These are phyloP conservation scores for Cymbopogon flexuosus DNA, from an alignment of 202 grass and related monocot genomes.

Conservation along the genomic window DNA sequence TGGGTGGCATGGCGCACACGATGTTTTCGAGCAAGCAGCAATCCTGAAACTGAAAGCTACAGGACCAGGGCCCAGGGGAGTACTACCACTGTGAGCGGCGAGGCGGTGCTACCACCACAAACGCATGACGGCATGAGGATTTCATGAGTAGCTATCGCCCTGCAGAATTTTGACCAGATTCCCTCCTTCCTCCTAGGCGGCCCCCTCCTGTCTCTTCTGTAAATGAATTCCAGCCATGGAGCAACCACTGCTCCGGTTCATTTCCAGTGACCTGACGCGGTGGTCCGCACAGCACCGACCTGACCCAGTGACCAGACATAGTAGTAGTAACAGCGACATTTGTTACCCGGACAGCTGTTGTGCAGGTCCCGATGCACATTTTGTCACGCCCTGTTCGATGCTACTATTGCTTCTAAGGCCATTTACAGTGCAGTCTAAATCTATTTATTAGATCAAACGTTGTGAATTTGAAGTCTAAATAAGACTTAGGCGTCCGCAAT, in stretches of 20 bases:
- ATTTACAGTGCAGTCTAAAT: too few relatives aligned
- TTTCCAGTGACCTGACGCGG: slow-evolving; percentile 14
- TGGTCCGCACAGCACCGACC: slow-evolving; percentile 38
- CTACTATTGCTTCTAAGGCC: not conserved
- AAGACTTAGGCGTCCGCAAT: too few relatives aligned
- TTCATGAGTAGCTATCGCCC: slow-evolving; percentile 4
- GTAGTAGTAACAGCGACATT: slow-evolving; percentile 38
- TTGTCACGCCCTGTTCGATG: slow-evolving; percentile 1
- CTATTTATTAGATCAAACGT: too few relatives aligned
- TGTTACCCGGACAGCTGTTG: slow-evolving; percentile 27
- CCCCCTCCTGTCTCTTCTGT: slow-evolving; percentile 24
- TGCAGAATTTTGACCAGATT: slow-evolving; percentile 45
- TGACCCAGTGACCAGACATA: slow-evolving; percentile 20
- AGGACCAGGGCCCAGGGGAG: not conserved
- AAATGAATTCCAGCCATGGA: slow-evolving; percentile 38
- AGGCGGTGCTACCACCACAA: not conserved
- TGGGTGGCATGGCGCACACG: not conserved
- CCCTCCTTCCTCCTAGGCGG: slow-evolving; percentile 32
- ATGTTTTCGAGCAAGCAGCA: not conserved
- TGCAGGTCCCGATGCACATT: not conserved
- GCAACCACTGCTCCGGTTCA: slow-evolving; percentile 8
- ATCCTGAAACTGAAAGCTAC: not conserved
- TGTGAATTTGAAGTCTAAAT: too few relatives aligned
- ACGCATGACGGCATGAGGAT: not conserved
- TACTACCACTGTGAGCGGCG: not conserved